Percentiles rank a stretch among this genome's conserved stretches.
Evolutionary conservation across 2,329 filamentous ascomycete genomes (phyloP).

Genomic region (Ceratocystis variospora): DNA sequence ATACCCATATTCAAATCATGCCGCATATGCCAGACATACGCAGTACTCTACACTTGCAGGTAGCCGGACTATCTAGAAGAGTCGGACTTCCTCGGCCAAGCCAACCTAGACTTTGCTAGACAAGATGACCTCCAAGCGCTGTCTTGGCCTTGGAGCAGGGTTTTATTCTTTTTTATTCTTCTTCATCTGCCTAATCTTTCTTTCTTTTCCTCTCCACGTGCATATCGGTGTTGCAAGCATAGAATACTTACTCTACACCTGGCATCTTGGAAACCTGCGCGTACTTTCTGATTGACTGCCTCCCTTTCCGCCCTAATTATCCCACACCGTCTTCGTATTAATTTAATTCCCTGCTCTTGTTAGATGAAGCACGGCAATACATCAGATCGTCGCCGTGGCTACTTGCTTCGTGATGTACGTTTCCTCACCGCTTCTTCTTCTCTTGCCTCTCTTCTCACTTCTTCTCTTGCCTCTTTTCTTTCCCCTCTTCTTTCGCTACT

Average conservation of each 20-base stretch:
- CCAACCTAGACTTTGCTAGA: too few species aligned
- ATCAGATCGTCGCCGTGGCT: not conserved
- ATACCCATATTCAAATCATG: not conserved
- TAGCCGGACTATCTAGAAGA: too few species aligned
- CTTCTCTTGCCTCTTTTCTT: not conserved
- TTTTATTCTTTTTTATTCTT: not conserved
- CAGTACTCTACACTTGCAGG: too few species aligned
- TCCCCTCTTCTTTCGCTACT: not conserved
- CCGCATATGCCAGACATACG: too few species aligned
- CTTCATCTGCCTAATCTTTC: not conserved
- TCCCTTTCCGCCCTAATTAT: not conserved
- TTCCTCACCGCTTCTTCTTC: slow-evolving; percentile 9
- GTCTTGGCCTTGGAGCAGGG: not conserved
- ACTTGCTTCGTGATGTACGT: not conserved
- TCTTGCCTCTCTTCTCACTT: not conserved
- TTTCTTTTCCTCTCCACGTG: not conserved
- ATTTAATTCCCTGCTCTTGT: slow-evolving; percentile 2
- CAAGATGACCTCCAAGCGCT: too few species aligned
- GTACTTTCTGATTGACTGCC: not conserved
- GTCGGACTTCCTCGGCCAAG: too few species aligned
- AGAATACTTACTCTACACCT: too few species aligned
- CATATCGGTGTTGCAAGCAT: too few species aligned
- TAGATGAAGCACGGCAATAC: not conserved
- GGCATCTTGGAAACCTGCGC: too few species aligned
- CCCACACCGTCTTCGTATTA: not conserved